Percentiles rank a stretch among this genome's conserved stretches.
These are phyloP conservation scores for Cephalotrichum gorgonifer DNA, from an alignment of 2,329 filamentous ascomycete species.

Conservation along the genomic window DNA sequence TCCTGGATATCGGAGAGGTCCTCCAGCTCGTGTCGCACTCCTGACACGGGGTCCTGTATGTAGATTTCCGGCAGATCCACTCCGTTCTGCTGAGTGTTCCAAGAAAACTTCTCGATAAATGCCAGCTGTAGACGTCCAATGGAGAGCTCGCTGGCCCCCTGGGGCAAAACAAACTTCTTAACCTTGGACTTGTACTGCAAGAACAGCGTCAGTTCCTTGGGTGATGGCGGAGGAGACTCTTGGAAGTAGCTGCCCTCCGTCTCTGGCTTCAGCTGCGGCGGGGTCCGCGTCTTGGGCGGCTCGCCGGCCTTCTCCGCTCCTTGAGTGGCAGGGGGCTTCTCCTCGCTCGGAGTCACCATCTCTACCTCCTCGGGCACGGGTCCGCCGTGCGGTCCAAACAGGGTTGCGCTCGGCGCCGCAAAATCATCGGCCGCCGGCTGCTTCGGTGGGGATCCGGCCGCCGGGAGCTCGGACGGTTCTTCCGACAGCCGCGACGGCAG, in stretches of 20 bases:
- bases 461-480: constrained; percentile 5
- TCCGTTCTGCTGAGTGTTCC: constrained; percentile 94
- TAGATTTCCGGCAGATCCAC: constrained; percentile 93
- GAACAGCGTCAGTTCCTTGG: constrained; percentile 87
- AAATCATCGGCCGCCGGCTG: constrained; percentile 55
- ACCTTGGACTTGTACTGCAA: constrained; percentile 95
- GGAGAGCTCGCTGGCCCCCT: constrained; percentile 74
- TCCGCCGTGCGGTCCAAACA: constrained; percentile 47
- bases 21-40: constrained; percentile 92
- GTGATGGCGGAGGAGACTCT: constrained; percentile 50
- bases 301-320: constrained; percentile 9
- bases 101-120: constrained; percentile 98
- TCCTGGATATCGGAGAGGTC: constrained; percentile 91
- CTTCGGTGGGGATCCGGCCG: background rate
- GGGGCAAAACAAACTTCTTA: constrained; percentile 85
- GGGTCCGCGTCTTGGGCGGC: constrained; percentile 8
- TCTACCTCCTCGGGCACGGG: constrained; percentile 22
- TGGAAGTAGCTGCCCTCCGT: constrained; percentile 37
- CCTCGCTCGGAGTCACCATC: constrained; percentile 14
- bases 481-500: constrained; percentile 6
- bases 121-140: constrained; percentile 84
- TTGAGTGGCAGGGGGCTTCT: constrained; percentile 8
- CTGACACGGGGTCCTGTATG: constrained; percentile 90
- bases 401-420: constrained; percentile 42
- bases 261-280: constrained; percentile 12